These are phyloP conservation scores for Ustilago shanxiensis DNA, from an alignment of 1,284 basidiomycete species.

Conservation along the genomic window DNA sequence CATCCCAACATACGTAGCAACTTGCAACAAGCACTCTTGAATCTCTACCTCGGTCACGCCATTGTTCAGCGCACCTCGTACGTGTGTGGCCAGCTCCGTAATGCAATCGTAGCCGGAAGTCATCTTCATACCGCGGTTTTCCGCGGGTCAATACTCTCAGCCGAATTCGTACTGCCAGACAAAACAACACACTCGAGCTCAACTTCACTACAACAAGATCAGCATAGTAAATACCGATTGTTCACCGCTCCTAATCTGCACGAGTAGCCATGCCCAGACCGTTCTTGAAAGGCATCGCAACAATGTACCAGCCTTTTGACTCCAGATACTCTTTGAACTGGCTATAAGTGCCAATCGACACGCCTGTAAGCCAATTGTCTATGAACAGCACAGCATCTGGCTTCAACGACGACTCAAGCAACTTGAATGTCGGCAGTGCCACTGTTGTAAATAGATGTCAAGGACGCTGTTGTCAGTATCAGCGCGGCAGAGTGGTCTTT, in stretches of 20 bases:
- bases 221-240: no score
- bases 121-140: background rate
- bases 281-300: constrained; percentile 45
- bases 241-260: no score
- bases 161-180: no score
- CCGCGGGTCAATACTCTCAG: background rate
- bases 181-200: no score
- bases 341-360: constrained; percentile 34
- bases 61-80: constrained; percentile 52
- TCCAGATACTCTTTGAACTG: constrained; percentile 30
- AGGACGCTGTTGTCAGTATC: no score
- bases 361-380: constrained; percentile 41
- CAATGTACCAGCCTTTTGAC: constrained; percentile 38
- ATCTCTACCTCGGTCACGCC: constrained; percentile 43
- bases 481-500: no score
- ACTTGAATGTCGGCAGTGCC: constrained; percentile 44
- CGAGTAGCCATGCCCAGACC: constrained; percentile 41
- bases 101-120: constrained; percentile 3
- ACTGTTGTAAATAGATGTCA: constrained; percentile 8
- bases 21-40: constrained; percentile 46
- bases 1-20: constrained; percentile 47
- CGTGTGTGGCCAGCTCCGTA: constrained; percentile 43
- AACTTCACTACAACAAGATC: no score
- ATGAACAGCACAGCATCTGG: constrained; percentile 40
- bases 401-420: constrained; percentile 33